Percentiles rank a stretch among this genome's conserved stretches.
These are phyloP conservation scores for Ensete ventricosum DNA, from an alignment of 176 grass and related monocot genomes.

Conservation along the genomic window DNA sequence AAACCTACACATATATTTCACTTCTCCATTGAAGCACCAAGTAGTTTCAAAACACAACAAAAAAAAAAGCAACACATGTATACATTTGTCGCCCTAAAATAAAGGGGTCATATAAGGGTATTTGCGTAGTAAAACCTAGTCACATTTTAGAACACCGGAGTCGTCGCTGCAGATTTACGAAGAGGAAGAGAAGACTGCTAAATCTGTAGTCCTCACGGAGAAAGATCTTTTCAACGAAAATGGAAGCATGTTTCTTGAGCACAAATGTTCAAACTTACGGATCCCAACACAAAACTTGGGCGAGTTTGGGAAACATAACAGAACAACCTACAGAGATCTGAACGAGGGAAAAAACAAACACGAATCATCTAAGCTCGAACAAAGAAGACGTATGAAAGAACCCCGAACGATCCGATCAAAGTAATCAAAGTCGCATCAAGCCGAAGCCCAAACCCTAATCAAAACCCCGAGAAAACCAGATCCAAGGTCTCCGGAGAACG, in stretches of 20 bases:
- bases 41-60: background rate
- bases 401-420: background rate
- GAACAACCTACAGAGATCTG: too few species aligned
- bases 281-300: too few species aligned
- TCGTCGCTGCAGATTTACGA: background rate
- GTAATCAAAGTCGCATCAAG: background rate
- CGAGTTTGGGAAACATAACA: too few species aligned
- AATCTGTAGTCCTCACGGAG: background rate
- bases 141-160: background rate
- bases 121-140: background rate
- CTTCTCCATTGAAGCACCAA: too few species aligned
- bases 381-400: background rate
- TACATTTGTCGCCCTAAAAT: too few species aligned
- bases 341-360: too few species aligned
- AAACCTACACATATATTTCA: too few species aligned
- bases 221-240: background rate
- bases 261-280: too few species aligned
- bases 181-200: background rate
- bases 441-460: background rate
- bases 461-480: background rate
- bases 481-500: background rate
- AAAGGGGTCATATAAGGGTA: too few species aligned
- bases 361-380: background rate
- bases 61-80: background rate
- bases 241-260: background rate